A percentile compares a stretch with the other conserved stretches of the same genome.
phyloP scores from a whole-genome alignment of 305 asterid genomes.

The Solanum hybrid region DNA sequence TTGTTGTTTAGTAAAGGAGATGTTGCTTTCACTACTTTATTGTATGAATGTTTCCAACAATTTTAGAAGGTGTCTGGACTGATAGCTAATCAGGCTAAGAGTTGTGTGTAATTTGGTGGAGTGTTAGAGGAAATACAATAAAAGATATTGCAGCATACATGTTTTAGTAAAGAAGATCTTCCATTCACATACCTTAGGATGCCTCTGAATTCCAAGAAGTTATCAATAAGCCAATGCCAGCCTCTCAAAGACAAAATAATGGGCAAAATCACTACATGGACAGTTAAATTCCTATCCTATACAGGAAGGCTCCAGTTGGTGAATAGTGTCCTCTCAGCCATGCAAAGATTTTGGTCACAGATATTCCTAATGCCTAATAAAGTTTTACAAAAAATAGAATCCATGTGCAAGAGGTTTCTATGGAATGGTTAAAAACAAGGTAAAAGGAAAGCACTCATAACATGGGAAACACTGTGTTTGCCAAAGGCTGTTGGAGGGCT shows the following conservation, averaged over 20 bases:
- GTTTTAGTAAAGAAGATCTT: background rate
- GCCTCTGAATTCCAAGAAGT: background rate
- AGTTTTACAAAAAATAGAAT: background rate
- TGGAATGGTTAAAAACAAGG: background rate
- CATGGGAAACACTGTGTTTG: background rate
- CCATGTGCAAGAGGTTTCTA: background rate
- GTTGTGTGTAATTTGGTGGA: background rate
- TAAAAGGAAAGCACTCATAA: background rate
- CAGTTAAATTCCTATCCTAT: background rate
- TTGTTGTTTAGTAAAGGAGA: background rate
- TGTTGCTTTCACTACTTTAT: background rate
- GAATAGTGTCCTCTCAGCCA: background rate
- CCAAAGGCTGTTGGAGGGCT: background rate
- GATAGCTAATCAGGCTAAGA: background rate
- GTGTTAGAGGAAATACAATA: background rate
- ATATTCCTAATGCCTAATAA: background rate
- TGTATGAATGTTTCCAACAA: background rate
- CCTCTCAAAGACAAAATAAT: background rate
- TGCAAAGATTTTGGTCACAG: background rate
- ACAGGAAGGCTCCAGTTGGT: background rate
- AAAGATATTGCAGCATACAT: background rate
- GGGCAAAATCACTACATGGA: background rate
- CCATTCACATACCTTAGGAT: background rate
- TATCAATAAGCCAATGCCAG: background rate
- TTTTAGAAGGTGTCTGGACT: background rate